These are phyloP conservation scores for Coleophoma eucalyptorum DNA, from an alignment of 2,329 filamentous ascomycete genomes.

Conservation along the genomic window DNA sequence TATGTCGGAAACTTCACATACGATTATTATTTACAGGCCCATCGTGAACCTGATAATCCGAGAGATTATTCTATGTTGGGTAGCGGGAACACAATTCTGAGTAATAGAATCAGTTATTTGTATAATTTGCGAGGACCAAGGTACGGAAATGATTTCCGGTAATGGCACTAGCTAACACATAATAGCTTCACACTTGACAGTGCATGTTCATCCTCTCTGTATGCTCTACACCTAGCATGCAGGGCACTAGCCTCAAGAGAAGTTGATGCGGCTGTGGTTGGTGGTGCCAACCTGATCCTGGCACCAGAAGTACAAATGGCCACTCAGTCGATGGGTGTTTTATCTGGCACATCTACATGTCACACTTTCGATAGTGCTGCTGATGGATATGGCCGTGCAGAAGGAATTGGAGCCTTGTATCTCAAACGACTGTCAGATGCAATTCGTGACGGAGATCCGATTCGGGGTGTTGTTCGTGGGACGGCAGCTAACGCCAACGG, in stretches of 20 bases:
- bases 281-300: constrained; percentile 2
- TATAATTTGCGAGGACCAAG: constrained; percentile 26
- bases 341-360: constrained; percentile 39
- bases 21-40: constrained; percentile 3
- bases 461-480: constrained; percentile 49
- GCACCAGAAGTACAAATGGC: background rate
- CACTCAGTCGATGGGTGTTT: background rate
- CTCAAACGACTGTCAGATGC: constrained; percentile 56
- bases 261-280: constrained; percentile 17
- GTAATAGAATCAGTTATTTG: constrained; percentile 27
- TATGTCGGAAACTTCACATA: constrained; percentile 13
- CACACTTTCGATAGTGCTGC: constrained; percentile 51
- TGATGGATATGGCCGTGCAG: constrained; percentile 60
- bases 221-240: constrained; percentile 47
- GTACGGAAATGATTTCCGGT: background rate
- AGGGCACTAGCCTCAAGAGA: constrained; percentile 43
- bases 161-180: background rate
- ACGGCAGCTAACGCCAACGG: constrained; percentile 51
- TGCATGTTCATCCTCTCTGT: constrained; percentile 51
- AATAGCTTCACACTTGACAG: constrained; percentile 27
- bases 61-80: background rate
- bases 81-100: background rate
- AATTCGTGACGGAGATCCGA: constrained; percentile 51
- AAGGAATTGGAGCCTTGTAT: constrained; percentile 53
- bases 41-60: background rate